Evolutionary conservation across 257 asterid genomes (phyloP).

Genomic region (Przewalskia tangutica): DNA sequence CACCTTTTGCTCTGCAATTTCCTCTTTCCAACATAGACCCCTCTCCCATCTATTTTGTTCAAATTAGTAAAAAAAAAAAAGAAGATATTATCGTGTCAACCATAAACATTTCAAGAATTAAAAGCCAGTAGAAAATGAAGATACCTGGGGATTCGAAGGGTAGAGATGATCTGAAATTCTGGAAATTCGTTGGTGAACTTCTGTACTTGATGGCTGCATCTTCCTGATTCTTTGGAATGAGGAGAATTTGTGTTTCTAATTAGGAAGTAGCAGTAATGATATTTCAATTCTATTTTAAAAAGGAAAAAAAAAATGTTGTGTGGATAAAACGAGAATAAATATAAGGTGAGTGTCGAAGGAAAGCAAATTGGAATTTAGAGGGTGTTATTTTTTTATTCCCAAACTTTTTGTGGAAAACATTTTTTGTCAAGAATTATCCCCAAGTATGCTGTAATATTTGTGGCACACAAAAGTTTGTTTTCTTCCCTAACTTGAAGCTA

Average conservation of each 20-base stretch:
- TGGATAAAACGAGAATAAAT: background rate
- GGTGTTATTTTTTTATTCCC: background rate
- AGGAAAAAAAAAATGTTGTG: background rate
- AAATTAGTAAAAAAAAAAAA: too few species aligned
- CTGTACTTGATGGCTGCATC: slow-evolving; percentile 28
- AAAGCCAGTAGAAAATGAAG: background rate
- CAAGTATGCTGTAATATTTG: slow-evolving; percentile 41
- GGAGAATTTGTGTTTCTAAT: background rate
- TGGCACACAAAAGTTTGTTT: slow-evolving; percentile 34
- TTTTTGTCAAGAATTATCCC: slow-evolving; percentile 35
- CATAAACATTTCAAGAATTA: too few species aligned
- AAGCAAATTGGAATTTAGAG: background rate
- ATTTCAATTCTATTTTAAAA: background rate
- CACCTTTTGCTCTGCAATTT: slow-evolving; percentile 92
- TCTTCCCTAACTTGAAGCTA: background rate
- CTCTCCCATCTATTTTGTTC: slow-evolving; percentile 34
- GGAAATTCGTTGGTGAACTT: slow-evolving; percentile 57
- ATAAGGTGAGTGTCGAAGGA: background rate
- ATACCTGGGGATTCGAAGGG: slow-evolving; percentile 64
- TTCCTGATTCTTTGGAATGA: background rate
- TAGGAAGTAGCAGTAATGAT: background rate
- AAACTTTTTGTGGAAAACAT: slow-evolving; percentile 17
- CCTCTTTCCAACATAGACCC: slow-evolving; percentile 34
- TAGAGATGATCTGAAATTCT: slow-evolving; percentile 79
- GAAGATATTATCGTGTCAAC: too few species aligned